Conservation (phyloP, 108 stramenopile genomes). For the Cyclotella kingstonii region DNA sequence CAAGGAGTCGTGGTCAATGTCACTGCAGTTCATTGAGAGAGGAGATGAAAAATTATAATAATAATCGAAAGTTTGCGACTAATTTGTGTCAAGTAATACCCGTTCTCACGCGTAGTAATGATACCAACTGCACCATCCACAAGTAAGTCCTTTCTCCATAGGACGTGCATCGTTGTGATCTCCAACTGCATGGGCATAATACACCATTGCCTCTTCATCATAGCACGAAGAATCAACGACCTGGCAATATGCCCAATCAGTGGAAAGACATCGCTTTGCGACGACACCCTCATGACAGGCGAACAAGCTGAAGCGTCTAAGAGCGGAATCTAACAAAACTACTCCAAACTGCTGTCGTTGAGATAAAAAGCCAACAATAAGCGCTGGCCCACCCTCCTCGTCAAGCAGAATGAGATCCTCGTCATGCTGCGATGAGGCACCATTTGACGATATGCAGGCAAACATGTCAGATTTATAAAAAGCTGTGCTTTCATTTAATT, state of each 20-base stretch:
- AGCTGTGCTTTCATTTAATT: constrained; percentile 26
- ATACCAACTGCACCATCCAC: constrained; percentile 95
- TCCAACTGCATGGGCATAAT: constrained; percentile 77
- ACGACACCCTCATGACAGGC: constrained; percentile 65
- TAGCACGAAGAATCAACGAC: constrained; percentile 67
- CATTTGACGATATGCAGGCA: constrained; percentile 71
- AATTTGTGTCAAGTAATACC: too few relatives aligned
- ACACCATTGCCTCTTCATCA: constrained; percentile 88
- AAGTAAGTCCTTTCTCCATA: constrained; percentile 70
- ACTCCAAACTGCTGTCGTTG: constrained; percentile 84
- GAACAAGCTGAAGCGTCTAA: constrained; percentile 60
- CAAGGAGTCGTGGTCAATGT: constrained; percentile 78
- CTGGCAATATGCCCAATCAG: constrained; percentile 87
- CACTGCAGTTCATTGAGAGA: too few relatives aligned
- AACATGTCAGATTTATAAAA: constrained; percentile 84
- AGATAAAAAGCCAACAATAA: constrained; percentile 83
- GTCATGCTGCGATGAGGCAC: constrained; percentile 18
- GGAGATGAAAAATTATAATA: too few relatives aligned
- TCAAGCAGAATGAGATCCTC: constrained; percentile 57
- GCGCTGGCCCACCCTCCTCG: constrained; percentile 81
- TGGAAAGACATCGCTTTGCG: constrained; percentile 33
- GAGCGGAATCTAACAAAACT: constrained; percentile 57
- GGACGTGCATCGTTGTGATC: constrained; percentile 75
- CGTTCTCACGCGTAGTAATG: too few relatives aligned
- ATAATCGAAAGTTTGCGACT: too few relatives aligned